Conservation (phyloP, 306 rosid genomes). For the Amphicarpaea edgeworthii region DNA sequence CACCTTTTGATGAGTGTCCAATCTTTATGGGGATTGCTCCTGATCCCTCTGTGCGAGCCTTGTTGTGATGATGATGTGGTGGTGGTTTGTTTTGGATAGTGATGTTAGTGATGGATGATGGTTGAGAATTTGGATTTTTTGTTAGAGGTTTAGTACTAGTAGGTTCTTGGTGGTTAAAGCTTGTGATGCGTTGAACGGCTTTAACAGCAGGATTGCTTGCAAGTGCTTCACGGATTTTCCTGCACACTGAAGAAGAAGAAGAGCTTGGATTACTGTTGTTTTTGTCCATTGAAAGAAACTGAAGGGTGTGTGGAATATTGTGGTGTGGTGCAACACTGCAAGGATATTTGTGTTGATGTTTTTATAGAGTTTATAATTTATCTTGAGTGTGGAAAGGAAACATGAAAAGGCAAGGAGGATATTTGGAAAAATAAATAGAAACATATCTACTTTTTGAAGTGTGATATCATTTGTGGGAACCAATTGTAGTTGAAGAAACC, state of each 20-base stretch:
- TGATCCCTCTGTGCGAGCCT: slow-evolving; percentile 12
- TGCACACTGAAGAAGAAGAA: slow-evolving; percentile 47
- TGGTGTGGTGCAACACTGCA: slow-evolving; percentile 33
- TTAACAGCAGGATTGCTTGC: slow-evolving; percentile 39
- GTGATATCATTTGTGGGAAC: slow-evolving; percentile 36
- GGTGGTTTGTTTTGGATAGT: slow-evolving; percentile 33
- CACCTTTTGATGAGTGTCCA: slow-evolving; percentile 16
- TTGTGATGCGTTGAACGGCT: slow-evolving; percentile 46
- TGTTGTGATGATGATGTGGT: slow-evolving; percentile 39
- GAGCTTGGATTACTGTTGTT: slow-evolving; percentile 34
- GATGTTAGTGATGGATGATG: not conserved
- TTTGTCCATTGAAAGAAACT: slow-evolving; percentile 48
- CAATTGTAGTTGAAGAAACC: slow-evolving; percentile 6
- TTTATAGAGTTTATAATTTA: slow-evolving; percentile 42
- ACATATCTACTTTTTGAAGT: slow-evolving; percentile 15
- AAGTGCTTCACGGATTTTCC: slow-evolving; percentile 59
- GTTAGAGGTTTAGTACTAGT: slow-evolving; percentile 33
- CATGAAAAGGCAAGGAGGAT: slow-evolving; percentile 19
- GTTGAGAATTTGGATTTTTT: slow-evolving; percentile 23
- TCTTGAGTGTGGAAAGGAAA: slow-evolving; percentile 36
- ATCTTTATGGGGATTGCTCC: slow-evolving; percentile 47
- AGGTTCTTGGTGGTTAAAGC: slow-evolving; percentile 48
- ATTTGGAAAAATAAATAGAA: not conserved
- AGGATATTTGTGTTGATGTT: slow-evolving; percentile 19
- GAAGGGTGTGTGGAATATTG: slow-evolving; percentile 16